Conservation (phyloP, 2,329 filamentous ascomycete species). For the Escovopsis sp. region DNA sequence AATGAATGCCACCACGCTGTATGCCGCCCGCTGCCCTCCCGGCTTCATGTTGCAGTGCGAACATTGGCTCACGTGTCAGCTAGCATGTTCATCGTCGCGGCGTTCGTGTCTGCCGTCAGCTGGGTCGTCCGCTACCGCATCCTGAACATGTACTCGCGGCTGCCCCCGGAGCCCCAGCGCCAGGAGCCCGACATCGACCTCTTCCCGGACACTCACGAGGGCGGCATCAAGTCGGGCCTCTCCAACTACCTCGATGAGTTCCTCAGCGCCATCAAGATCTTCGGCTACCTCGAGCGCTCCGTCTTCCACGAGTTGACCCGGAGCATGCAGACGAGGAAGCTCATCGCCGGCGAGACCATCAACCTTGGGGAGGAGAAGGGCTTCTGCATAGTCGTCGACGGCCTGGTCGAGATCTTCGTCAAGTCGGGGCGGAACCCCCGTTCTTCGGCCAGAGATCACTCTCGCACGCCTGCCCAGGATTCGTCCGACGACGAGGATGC, state of each 20-base stretch:
- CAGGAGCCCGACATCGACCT: conserved; percentile 93
- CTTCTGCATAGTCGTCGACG: conserved; percentile 94
- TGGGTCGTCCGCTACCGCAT: conserved; percentile 95
- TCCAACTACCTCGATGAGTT: conserved; percentile 98
- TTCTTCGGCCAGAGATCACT: conserved; percentile 12
- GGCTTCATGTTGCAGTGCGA: background rate
- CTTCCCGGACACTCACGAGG: conserved; percentile 85
- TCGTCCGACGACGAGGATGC: conserved; percentile 54
- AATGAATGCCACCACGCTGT: conserved; percentile 96
- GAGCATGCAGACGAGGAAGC: conserved; percentile 94
- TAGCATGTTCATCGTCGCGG: conserved; percentile 62
- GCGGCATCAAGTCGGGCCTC: conserved; percentile 76
- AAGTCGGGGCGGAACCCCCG: conserved; percentile 57
- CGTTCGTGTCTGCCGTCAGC: conserved; percentile 68
- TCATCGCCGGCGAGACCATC: conserved; percentile 91
- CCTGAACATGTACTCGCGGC: conserved; percentile 88
- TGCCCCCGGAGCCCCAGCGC: conserved; percentile 86
- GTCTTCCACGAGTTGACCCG: conserved; percentile 96
- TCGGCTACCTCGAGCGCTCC: conserved; percentile 88
- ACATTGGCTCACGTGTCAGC: conserved; percentile 7
- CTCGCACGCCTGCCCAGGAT: conserved; percentile 16
- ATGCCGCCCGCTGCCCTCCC: conserved; percentile 20
- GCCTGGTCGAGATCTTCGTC: conserved; percentile 93
- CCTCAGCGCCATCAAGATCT: conserved; percentile 95
- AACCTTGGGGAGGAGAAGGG: conserved; percentile 95